Conservation (phyloP, 441 rosid genomes). For the Populus hybrid region DNA sequence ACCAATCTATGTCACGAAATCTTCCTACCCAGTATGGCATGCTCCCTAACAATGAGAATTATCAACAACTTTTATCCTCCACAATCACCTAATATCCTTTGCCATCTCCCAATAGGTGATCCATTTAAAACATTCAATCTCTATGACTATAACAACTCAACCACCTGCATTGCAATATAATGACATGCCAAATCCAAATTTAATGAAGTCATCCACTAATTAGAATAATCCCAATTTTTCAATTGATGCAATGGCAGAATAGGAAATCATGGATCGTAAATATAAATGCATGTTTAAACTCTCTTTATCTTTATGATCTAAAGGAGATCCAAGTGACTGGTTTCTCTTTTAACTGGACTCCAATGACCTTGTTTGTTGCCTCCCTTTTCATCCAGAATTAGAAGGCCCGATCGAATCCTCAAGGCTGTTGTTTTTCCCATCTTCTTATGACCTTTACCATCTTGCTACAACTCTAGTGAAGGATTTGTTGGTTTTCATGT, state of each 20-base stretch:
- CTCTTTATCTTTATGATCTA: background rate
- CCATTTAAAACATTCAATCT: background rate
- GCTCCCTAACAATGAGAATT: background rate
- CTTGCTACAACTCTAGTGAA: background rate
- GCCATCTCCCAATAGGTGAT: background rate
- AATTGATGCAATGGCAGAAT: background rate
- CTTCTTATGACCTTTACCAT: background rate
- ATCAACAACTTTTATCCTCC: background rate
- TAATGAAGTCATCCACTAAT: background rate
- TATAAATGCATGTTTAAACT: background rate
- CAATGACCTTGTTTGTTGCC: background rate
- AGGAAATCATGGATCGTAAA: background rate
- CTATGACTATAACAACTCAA: background rate
- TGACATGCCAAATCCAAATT: background rate
- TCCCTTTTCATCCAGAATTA: background rate
- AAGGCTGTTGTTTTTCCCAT: background rate
- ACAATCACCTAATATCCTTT: background rate
- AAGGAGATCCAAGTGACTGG: background rate
- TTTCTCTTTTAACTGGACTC: background rate
- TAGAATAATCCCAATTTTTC: background rate
- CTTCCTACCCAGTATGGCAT: background rate
- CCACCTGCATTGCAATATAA: background rate
- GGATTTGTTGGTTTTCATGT: background rate
- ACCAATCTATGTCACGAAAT: background rate
- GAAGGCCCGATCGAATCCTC: background rate